A percentile compares a stretch with the other conserved stretches of the same genome.
phyloP scores from a whole-genome alignment of 371 early-diverging fungal species.

The Apophysomyces sp. region DNA sequence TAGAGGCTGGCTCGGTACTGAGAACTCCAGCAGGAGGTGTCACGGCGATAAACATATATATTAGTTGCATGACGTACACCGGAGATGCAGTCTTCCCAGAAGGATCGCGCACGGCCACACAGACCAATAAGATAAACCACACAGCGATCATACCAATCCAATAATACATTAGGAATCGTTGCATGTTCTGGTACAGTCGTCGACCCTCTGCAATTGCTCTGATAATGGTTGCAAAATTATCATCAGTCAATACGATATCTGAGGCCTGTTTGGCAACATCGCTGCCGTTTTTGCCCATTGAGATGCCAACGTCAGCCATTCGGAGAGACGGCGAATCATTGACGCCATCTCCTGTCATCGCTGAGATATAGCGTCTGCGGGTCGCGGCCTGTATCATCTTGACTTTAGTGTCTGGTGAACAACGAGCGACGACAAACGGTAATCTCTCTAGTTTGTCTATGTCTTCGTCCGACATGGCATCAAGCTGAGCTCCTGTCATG shows the following conservation, averaged over 20 bases:
- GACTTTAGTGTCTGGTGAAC: slow-evolving; percentile 95
- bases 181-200: slow-evolving; percentile 89
- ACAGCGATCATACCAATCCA: slow-evolving; percentile 54
- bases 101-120: slow-evolving; percentile 73
- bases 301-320: slow-evolving; percentile 89
- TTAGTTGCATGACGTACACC: slow-evolving; percentile 34
- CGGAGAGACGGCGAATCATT: slow-evolving; percentile 93
- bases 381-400: slow-evolving; percentile 95
- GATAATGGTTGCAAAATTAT: slow-evolving; percentile 87
- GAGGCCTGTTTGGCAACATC: slow-evolving; percentile 92
- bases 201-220: slow-evolving; percentile 84
- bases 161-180: slow-evolving; percentile 86
- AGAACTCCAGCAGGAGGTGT: slow-evolving; percentile 81
- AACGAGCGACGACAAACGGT: slow-evolving; percentile 91
- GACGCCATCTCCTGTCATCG: slow-evolving; percentile 92
- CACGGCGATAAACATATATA: slow-evolving; percentile 25
- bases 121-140: slow-evolving; percentile 61
- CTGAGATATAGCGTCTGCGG: slow-evolving; percentile 63
- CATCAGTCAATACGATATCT: slow-evolving; percentile 86
- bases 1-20: slow-evolving; percentile 79
- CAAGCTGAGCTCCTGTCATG: slow-evolving; percentile 84
- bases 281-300: slow-evolving; percentile 91
- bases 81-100: slow-evolving; percentile 71
- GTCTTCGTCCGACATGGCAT: slow-evolving; percentile 75
- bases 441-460: slow-evolving; percentile 75